Base-by-base conservation (phyloP, 306 rosid genomes). In the Cajanus cajan region DNA sequence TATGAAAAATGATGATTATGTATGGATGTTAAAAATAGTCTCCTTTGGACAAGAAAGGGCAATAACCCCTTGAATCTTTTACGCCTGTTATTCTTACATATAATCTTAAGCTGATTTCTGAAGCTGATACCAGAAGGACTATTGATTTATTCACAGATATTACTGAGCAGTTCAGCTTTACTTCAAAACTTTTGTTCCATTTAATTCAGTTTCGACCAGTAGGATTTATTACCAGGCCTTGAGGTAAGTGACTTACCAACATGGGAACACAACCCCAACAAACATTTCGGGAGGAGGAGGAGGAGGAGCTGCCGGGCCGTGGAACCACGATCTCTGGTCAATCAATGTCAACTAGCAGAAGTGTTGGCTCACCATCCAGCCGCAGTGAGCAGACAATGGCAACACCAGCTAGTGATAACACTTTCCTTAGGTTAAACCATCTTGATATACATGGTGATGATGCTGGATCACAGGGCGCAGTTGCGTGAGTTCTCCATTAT, bases 311-410 rank as follows among this genome's bases (percentile, higher is more conserved):
- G 15, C 84, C 80, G 0, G 89, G 90, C 33, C 88, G 79, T 69
- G 93, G 88, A 34, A 61, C 92, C 25, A 86, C 95, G 0, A 71
- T 87, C 69, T 92, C 97, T 0, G 93, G 97, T 1, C 95, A 91
- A 81, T 95, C 99, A 18, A 90, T 91, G 67, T 95, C 98, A 34
- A 95, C 94, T 33, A 95, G 99, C 89, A 89, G 98, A 63, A 95
- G 99, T 77, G 86, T 89, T 5, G 99, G 99, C 4, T 93, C 97
- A 0, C 98, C 98, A 1, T 95, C 98, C 41, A 90, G 95, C 86
- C 90, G 97, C 59, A 90, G 97, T 72, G 97, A 94, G 90, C 97
- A 92, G 89, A 90, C 98, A 73, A 91, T 87, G 92, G 90, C 93
- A 14, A 90, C 97, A 6, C 95, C 95, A 4, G 91, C 89, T 70